Evolutionary conservation across 1,139 yeast species (phyloP), one percentile per base, ranked within the genome.

Genomic region (Zygosaccharomyces pseudobailii): DNA sequence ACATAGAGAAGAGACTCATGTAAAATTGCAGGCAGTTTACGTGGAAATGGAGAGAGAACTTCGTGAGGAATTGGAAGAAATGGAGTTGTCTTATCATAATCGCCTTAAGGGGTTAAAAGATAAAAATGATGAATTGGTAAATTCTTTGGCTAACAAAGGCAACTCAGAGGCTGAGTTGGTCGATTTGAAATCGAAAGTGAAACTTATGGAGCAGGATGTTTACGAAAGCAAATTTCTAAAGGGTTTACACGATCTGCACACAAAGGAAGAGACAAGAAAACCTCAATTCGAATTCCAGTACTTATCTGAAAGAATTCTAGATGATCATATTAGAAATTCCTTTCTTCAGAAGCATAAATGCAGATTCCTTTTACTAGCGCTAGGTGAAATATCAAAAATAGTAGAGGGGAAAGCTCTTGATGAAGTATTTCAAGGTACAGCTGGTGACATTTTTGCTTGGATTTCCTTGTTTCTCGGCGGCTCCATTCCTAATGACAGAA

Each of bases 11-110:
- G 79, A 75, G 38, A 65, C 86, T 17, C 84, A 81, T 49, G 76
- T 72, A 46, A 83, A 82, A 52, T 68, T 87, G n/a, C 92, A 85
- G 50, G 75, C 72, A 10, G 71, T 71, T 42, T 86, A 80, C 51
- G 50, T 64, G 0, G 74, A 72, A n/a, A 71, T 80, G 0, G 88
- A 83, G 54, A 57, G 59, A n/a, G 84, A 81, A 42, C 68, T 83
- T 22, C 65, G 70, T 24, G 56, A 61, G 4, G 79, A 80, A 25
- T 66, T 83, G n/a, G 63, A 64, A 5, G 54, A 57, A 0, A 61
- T 77, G 9, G 67, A 70, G 44, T 49, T 21, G 6, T 24, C 41
- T 3, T 43, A 24, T 7, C 36, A 36, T 20, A 25, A 40, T 42
- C 40, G 8, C 23, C 23, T 49, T 7, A 37, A 43, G 5, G 39